Evolutionary conservation across 1,284 basidiomycete genomes (phyloP), one percentile per base, ranked within the genome.

Genomic region (Leccinum fuscescens): DNA sequence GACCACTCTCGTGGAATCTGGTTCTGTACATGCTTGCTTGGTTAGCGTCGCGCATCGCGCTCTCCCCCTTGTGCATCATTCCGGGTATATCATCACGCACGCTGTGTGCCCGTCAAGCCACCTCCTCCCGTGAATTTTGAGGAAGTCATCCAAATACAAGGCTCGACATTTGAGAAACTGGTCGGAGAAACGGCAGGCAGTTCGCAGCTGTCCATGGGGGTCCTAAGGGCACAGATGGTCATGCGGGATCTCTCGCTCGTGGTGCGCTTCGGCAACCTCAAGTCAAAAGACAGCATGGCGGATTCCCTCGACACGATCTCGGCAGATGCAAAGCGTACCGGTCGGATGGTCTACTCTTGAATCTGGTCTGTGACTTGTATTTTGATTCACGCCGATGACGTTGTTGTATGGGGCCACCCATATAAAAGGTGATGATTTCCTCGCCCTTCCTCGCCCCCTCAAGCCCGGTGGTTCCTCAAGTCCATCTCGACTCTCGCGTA

Each of bases 171-270:
- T 61, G 87, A 85, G 58, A 77, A 86, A 60, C 71, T 91, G 27
- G 69, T 87, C 31, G 85, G 83, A 54, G 81, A 84, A 54, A 77
- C 83, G 0, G 78, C 79, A 0, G 84, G 83, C 3, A 80, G 84
- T 1, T 82, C 84, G 0, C 78, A 78, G 4, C 70, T 90, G 39
- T 83, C 86, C 9, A 69, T 89, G 35, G 82, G 88, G 62, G 82
- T 91, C 61, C 85, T 88, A 73, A 85, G 85, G 71, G 85, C 86
- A n/a, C 85, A 90, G 67, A 85, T 91, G 80, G 89, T 87, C 8
- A 89, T 85, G 1, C 76, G 71, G 35, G 89, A 91, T 68, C 76
- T 91, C 53, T 75, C 83, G 20, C 80, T 82, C 4, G 76, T 89
- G 27, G 85, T 90, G 20, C 78, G 79, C 24, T 72, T 79, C 60